Conservation (phyloP, 2,329 filamentous ascomycete genomes). For the Bimuria novae-zelandiae region DNA sequence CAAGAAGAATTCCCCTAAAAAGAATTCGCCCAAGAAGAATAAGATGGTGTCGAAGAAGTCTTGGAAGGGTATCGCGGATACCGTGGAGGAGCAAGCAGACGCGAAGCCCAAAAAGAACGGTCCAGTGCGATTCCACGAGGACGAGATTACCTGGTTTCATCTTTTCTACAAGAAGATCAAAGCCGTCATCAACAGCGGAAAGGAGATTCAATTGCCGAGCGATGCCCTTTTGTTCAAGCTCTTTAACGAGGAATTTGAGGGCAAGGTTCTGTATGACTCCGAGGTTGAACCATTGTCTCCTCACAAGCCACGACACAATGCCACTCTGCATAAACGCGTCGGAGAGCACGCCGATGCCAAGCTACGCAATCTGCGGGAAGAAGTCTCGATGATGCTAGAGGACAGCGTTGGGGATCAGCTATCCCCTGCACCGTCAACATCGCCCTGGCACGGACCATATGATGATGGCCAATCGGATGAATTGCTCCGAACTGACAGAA, state of each 20-base stretch:
- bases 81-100: neutral
- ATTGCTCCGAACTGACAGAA: no score
- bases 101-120: slow-evolving; percentile 12
- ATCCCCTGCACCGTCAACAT: no score
- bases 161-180: slow-evolving; percentile 20
- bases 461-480: no score
- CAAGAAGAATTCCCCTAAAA: no score
- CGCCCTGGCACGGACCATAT: no score
- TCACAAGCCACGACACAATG: neutral
- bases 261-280: slow-evolving; percentile 6
- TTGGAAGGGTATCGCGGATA: neutral
- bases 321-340: neutral
- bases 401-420: neutral
- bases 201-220: slow-evolving; percentile 6
- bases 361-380: neutral
- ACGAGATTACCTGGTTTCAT: slow-evolving; percentile 21
- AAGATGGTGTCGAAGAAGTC: no score
- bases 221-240: neutral
- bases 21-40: no score
- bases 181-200: slow-evolving; percentile 1
- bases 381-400: neutral
- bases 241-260: slow-evolving; percentile 16
- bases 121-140: neutral
- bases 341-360: no score
- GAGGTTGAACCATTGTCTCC: neutral